These are phyloP conservation scores for Uronychia setigera DNA, from an alignment of 73 alveolate genomes.

Conservation along the genomic window DNA sequence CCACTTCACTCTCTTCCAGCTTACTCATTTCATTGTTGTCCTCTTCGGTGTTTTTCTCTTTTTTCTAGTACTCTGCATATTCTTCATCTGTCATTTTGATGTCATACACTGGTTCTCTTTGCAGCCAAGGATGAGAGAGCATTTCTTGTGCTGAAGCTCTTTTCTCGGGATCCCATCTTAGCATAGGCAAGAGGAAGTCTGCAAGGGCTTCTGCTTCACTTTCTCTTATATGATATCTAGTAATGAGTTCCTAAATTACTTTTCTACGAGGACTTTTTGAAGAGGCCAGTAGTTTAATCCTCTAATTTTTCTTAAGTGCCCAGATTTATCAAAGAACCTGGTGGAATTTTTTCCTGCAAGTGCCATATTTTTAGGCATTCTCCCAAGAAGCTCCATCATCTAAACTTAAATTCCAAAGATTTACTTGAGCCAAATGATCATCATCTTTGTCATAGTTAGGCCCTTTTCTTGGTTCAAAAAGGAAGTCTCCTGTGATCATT, in stretches of 20 bases:
- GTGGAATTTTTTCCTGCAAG: conserved; percentile 84
- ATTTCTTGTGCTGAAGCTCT: conserved; percentile 91
- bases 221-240: conserved; percentile 75
- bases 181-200: conserved; percentile 95
- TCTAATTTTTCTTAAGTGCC: conserved; percentile 75
- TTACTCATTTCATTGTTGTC: conserved; percentile 58
- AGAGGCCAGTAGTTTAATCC: conserved; percentile 89
- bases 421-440: conserved; percentile 82
- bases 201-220: conserved; percentile 92
- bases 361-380: conserved; percentile 90
- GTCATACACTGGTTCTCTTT: conserved; percentile 72
- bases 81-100: conserved; percentile 68
- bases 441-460: conserved; percentile 82
- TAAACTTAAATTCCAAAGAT: background rate
- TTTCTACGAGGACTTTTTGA: conserved; percentile 84
- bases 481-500: conserved; percentile 92
- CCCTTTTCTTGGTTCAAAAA: conserved; percentile 90
- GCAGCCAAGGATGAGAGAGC: conserved; percentile 91
- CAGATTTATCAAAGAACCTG: conserved; percentile 72
- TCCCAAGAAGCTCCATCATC: conserved; percentile 93
- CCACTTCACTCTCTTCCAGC: conserved; percentile 53
- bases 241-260: conserved; percentile 46
- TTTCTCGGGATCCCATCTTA: conserved; percentile 76
- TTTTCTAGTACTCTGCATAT: conserved; percentile 64
- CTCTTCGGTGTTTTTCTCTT: conserved; percentile 41